These are phyloP conservation scores for Zasmidium citrigriseum DNA, from an alignment of 2,329 filamentous ascomycete species.

Conservation along the genomic window DNA sequence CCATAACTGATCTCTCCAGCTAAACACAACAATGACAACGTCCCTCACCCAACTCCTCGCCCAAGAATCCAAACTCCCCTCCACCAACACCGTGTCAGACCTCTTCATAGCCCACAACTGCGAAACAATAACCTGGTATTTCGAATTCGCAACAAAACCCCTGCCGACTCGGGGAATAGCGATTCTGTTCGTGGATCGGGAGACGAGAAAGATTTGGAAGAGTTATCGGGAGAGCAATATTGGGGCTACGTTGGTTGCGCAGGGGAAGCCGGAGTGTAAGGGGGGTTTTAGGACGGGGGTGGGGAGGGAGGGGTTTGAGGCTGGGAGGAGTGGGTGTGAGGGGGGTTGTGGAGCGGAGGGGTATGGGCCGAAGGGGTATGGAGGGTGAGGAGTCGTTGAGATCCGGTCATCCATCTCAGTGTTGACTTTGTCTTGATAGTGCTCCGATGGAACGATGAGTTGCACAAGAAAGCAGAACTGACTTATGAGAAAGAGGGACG, in stretches of 20 bases:
- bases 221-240: constrained; percentile 20
- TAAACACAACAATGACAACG: constrained; percentile 16
- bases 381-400: no score
- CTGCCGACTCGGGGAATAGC: constrained; percentile 21
- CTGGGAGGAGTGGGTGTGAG: background rate
- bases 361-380: no score
- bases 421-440: no score
- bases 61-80: constrained; percentile 17
- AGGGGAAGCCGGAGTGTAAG: constrained; percentile 18
- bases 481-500: no score
- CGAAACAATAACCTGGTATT: constrained; percentile 26
- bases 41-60: constrained; percentile 16
- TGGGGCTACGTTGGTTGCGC: constrained; percentile 15
- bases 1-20: constrained; percentile 6
- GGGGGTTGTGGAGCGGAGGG: background rate
- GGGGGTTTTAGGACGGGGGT: constrained; percentile 5
- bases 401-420: no score
- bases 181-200: constrained; percentile 19
- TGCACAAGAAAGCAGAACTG: no score
- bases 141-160: constrained; percentile 19
- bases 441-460: no score
- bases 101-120: constrained; percentile 21
- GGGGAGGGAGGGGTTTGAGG: constrained; percentile 7
- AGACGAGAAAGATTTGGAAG: constrained; percentile 19
- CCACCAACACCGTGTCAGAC: constrained; percentile 13